Base-by-base conservation (phyloP, 805 yeast genomes). In the Candida insectalens region DNA sequence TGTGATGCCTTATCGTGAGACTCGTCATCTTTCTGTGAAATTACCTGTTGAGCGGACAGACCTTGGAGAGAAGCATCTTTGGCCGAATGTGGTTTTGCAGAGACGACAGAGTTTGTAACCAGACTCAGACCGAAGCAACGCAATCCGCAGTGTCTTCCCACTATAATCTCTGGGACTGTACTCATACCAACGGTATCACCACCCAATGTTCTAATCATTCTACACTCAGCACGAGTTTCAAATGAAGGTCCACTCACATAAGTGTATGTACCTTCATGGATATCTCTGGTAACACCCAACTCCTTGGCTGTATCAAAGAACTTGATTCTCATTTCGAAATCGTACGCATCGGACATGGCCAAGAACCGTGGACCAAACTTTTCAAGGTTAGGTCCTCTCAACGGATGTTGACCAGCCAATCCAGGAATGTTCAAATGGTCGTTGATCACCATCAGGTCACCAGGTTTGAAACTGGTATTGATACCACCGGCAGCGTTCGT, bases 401-500 rank as follows among this genome's bases (percentile, higher is more conserved):
- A 65, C 5, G 96, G 92, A 54, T 88, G 92, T 42, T 62, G 68
- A 1, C 97, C 98, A 5, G 89, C 76, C 38, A 89, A 63, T 2
- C 98, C 97, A 1, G 96, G 95, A 35, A 89, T 51, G 54, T 88
- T 87, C 47, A 89, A 69, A 55, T 89, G 98, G 54, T 88, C 98
- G 43, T 69, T 69, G 42, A 89, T 72, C 31, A 92, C 67, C 97
- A 92, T 89, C 43, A 89, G 62, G 50, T 92, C 96, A 21, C 96
- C 96, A 2, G 89, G 83, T 34, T 67, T 66, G 55, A 58, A 88
- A 4, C 47, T 50, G 2, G 71, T 58, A 47, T 85, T 81, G 30
- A 82, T 56, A 1, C 96, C 96, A 30, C 97, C 98, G 2, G 96
- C 94, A 1, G 98, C 98, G 57, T 89, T 89, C n/a, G 97, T 89